Percentiles rank a stretch among this genome's conserved stretches.
Conservation (phyloP, 208 protist genomes). For the Spongospora subterranea region DNA sequence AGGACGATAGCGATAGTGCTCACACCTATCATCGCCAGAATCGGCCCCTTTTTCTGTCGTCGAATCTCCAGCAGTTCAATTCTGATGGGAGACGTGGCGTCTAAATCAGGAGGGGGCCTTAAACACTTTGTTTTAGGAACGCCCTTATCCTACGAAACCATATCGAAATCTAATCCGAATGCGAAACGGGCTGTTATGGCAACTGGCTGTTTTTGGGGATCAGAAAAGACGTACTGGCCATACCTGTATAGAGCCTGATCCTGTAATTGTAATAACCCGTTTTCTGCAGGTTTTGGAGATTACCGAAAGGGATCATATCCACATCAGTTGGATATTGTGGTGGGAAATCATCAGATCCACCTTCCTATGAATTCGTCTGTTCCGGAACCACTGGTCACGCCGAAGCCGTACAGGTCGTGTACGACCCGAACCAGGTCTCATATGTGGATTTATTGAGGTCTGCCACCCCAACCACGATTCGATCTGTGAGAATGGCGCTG, state of each 20-base stretch:
- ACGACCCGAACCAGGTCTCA: conserved; percentile 52
- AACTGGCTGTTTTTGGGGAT: conserved; percentile 55
- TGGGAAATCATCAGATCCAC: neutral
- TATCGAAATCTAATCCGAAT: neutral
- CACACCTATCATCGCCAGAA: too few relatives aligned
- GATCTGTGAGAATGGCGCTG: neutral
- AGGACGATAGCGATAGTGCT: too few relatives aligned
- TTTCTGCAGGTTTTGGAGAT: conserved; percentile 2
- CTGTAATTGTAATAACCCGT: neutral
- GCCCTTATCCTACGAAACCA: neutral
- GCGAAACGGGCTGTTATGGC: conserved; percentile 25
- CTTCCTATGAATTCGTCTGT: conserved; percentile 34
- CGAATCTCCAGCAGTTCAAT: too few relatives aligned
- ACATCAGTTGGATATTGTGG: conserved; percentile 55
- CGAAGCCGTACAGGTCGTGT: conserved; percentile 54
- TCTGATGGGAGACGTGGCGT: too few relatives aligned
- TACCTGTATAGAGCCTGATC: neutral
- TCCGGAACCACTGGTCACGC: conserved; percentile 54
- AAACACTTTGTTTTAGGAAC: conserved; percentile 10
- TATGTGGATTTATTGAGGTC: conserved; percentile 46
- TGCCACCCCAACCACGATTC: neutral
- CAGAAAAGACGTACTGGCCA: conserved; percentile 2
- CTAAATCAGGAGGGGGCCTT: too few relatives aligned
- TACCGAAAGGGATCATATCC: conserved; percentile 19
- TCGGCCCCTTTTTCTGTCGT: too few relatives aligned